Base-by-base conservation (phyloP, 208 protist genomes). In the Crithidia fasciculata region DNA sequence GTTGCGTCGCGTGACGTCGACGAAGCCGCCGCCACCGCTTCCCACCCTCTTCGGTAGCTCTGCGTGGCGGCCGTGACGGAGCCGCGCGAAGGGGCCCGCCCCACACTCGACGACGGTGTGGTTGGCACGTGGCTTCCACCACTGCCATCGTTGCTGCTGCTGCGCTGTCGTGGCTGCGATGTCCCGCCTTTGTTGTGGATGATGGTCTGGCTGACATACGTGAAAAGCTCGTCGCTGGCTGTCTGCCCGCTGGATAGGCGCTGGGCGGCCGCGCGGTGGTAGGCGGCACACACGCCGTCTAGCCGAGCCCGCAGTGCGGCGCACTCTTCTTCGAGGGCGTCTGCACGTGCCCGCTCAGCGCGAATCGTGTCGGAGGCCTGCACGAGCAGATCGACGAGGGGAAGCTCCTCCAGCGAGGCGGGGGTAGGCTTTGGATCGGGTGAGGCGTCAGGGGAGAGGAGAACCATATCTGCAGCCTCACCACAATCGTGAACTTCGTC, bases 361-460 rank as follows among this genome's bases (percentile, higher is more conserved):
- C 70, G 63, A 37, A 83, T 83, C 4, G 73, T 53, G 9, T 75
- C 72, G 2, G 78, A 78, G 37, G 78, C 78, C 37, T 64, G 67
- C 55, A 62, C 43, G 36, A 83, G 52, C 7, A 83, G 44, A 15
- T 78, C 73, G 8, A 56, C 73, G 7, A 72, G 49, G 8, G 73
- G 43, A 18, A 67, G 49, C 0, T 62, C 43, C 10, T 54, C 55
- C 13, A 40, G 8, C 28, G 3, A 5, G 3, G 28, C 10, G 15
- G 53, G 45, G n/a, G n/a, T 28, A 8, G 13, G 6, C 41, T 50
- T 57, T 19, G 52, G 6, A 16, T 49, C 16, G 9, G 59, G 65
- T 1, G 65, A 72, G 15, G 65, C 73, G 49, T 72, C 45, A 28
- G 47, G 68, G 47, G 64, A 83, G 40, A 59, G 43, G 19, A 58